A percentile compares a stretch with the other conserved stretches of the same genome.
phyloP scores from a whole-genome alignment of 768 basidiomycete species.

The Coprinellus micaceus region DNA sequence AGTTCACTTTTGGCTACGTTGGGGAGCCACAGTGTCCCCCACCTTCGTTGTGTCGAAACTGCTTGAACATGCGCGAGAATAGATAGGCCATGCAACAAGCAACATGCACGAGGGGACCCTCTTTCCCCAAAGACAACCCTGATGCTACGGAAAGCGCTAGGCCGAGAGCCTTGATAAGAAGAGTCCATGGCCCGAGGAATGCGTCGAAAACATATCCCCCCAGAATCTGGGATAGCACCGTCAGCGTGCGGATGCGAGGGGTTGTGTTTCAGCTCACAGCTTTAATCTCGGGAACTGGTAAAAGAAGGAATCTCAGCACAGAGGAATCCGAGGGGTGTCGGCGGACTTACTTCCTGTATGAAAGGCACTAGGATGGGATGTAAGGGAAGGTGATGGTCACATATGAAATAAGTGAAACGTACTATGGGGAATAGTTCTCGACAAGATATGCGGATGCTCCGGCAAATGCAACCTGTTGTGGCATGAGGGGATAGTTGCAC shows the following conservation, averaged over 20 bases:
- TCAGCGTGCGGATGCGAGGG: neutral
- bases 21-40: neutral
- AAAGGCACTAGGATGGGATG: conserved; percentile 48
- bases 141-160: conserved; percentile 82
- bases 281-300: conserved; percentile 72
- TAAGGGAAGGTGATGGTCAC: neutral
- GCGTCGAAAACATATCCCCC: conserved; percentile 84
- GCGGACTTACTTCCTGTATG: conserved; percentile 68
- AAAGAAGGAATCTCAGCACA: neutral
- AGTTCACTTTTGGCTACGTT: neutral
- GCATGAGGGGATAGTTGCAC: conserved; percentile 3
- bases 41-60: conserved; percentile 80
- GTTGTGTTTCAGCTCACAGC: conserved; percentile 43
- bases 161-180: conserved; percentile 81
- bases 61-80: conserved; percentile 59
- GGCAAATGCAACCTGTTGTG: conserved; percentile 52
- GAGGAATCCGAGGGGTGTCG: neutral
- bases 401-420: conserved; percentile 6
- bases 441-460: conserved; percentile 63
- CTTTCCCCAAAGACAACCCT: conserved; percentile 81
- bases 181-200: conserved; percentile 82
- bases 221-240: conserved; percentile 48
- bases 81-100: conserved; percentile 78
- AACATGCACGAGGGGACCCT: conserved; percentile 86
- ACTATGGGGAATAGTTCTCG: conserved; percentile 68